phyloP scores from a whole-genome alignment of 164 flowering plant genomes.

The Litsea cubeba region DNA sequence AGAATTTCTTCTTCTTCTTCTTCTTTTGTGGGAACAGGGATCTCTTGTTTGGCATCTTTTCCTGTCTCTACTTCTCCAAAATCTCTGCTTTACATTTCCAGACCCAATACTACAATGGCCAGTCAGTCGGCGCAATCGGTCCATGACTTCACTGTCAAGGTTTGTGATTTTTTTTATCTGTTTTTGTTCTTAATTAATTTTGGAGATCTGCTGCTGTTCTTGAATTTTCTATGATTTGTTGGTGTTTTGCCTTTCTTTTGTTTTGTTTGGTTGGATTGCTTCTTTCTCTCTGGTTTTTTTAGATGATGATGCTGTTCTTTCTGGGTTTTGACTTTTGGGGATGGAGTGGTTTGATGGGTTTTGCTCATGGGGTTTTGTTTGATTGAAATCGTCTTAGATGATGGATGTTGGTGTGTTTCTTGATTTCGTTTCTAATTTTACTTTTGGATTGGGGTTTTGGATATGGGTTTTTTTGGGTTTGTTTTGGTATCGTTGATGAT shows the following conservation, averaged over 20 bases:
- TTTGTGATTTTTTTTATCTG: conserved; percentile 5
- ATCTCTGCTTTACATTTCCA: background rate
- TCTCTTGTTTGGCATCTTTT: background rate
- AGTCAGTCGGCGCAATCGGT: conserved; percentile 27
- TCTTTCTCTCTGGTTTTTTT: background rate
- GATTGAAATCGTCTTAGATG: no score
- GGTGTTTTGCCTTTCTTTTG: background rate
- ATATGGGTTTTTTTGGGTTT: no score
- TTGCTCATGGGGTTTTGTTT: no score
- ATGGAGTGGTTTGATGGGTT: no score
- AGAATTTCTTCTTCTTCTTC: background rate
- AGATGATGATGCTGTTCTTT: no score
- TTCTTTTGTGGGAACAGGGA: background rate
- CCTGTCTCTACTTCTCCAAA: conserved; percentile 4
- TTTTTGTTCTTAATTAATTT: no score
- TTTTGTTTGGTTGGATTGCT: background rate
- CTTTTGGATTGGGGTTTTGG: no score
- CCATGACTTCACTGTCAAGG: conserved; percentile 64
- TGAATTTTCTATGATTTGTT: background rate
- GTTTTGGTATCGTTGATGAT: no score
- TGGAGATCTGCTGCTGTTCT: background rate
- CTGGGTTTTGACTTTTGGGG: no score
- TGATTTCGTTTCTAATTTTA: no score
- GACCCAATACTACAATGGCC: conserved; percentile 36
- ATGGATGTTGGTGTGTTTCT: no score